Evolutionary conservation across 2,329 filamentous ascomycete genomes (phyloP), one percentile per base, ranked within the genome.

Genomic region (Alternaria postmessia): DNA sequence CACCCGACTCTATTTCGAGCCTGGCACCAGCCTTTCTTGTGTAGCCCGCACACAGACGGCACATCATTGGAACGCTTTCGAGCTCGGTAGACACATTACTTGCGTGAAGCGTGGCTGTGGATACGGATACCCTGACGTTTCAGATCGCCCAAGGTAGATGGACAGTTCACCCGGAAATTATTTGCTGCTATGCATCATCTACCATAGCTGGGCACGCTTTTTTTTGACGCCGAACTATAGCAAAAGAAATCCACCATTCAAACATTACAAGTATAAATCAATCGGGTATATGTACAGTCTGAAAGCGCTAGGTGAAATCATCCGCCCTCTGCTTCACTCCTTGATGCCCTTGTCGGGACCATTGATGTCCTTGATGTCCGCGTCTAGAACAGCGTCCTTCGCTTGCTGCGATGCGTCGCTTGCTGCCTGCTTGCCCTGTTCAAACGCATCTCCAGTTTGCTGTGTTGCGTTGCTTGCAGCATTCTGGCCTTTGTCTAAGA

Each of bases 401-500:
- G 63, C 65, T 34, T 65, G 66, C 54, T 68, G 60, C 24, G 58
- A 57, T 34, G 66, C 61, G 12, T 64, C 55, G 20, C 39, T 56
- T 8, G 58, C 63, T 1, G 59, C 46, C 28, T 57, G 66, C 54
- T 71, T 71, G 32, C 71, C 69, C 44, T 68, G 69, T 53, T 73
- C 70, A 7, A 75, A 39, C 30, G 71, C 47, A 14, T 66, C 64
- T 26, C 38, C 57, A 30, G 63, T 58, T 34, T 61, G 61, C 44
- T 67, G 57, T 26, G 59, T 51, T 16, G 62, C 62, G 8, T 62
- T 59, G 20, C 43, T 44, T 11, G 62, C 62, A 1, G 62, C 52
- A 22, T 59, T 69, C 46, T 71, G 71, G 24, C 73, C 67, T 43
- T 68, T 70, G 49, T 72, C 69, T 4, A 75, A 32, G 28, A 72